Base-by-base conservation (phyloP, 495 filamentous ascomycete species). In the Apodospora peruviana region DNA sequence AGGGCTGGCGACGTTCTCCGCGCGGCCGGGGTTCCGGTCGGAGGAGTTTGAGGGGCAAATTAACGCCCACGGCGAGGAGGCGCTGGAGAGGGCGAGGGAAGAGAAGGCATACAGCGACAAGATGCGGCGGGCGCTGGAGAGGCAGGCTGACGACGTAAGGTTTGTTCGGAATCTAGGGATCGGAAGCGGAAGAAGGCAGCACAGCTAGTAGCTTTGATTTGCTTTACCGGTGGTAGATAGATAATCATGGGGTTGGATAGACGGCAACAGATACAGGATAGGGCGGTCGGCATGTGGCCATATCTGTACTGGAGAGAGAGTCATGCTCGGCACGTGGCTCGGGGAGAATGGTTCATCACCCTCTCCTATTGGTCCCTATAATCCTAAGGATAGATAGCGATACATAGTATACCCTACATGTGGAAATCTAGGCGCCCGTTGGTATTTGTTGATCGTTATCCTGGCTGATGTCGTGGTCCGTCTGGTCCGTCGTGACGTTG, bases 81-180 rank as follows among this genome's bases (percentile, higher is more conserved):
- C 74, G 59, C 41, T 59, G 68, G 58, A 65, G 41, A 55, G 60
- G 64, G 61, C 75, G 47, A 54, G 63, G 51, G 53, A 76, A 56
- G 60, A 71, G 59, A 60, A 70, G 52, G 74, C 74, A 56, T 91
- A 91, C 67, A 70, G 69, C 24, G 70, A 77, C 40, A 78, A 67
- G 53, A 90, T 95, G 87, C 77, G 88, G 45, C 71, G 75, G 43
- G 88, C 86, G 10, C 65, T 95, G 48, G 80, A 88, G 67, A 74
- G 75, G 60, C 88, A 94, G 65, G 89, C 88, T 14, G 82, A 90
- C 68, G 90, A 93, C 59, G 86, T 87, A 50, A 72, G 86, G 51
- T 89, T 86, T 67, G 78, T 91, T 60, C 76, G 80, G 46, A 82
- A 83, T 27, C 74, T 90, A 45, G 85, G 86, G 11, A 55, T 85